Conservation (phyloP, 345 rosid genomes). For the Bruguiera gymnorhiza region DNA sequence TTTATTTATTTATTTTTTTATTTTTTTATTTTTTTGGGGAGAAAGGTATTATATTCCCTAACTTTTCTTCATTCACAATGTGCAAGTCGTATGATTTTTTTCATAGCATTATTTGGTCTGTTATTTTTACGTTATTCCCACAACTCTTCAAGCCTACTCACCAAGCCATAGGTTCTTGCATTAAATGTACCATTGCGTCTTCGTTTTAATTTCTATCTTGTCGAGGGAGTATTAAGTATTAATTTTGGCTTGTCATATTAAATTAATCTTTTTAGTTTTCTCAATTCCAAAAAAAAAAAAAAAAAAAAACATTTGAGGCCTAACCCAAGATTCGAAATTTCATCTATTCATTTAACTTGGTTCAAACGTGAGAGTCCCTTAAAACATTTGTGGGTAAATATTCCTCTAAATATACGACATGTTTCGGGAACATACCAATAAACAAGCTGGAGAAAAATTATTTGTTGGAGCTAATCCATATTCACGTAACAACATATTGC, state of each 20-base stretch:
- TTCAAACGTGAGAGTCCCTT: not conserved
- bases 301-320: no score
- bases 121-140: conserved; percentile 10
- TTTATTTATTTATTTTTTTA: not conserved
- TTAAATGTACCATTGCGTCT: not conserved
- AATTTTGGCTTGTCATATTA: no score
- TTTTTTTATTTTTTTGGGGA: not conserved
- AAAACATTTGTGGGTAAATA: not conserved
- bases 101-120: not conserved
- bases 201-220: not conserved
- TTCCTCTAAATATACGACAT: not conserved
- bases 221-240: no score
- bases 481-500: not conserved
- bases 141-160: not conserved
- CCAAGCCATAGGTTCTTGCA: not conserved
- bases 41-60: conserved; percentile 19
- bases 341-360: not conserved
- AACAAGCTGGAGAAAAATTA: not conserved
- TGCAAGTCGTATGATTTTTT: not conserved
- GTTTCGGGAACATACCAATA: not conserved
- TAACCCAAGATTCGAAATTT: not conserved
- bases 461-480: not conserved
- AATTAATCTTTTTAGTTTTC: no score
- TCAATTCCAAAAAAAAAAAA: no score
- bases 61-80: not conserved